A percentile compares a stretch with the other conserved stretches of the same genome.
phyloP scores from a whole-genome alignment of 306 rosid species.

The Fagus crenata region DNA sequence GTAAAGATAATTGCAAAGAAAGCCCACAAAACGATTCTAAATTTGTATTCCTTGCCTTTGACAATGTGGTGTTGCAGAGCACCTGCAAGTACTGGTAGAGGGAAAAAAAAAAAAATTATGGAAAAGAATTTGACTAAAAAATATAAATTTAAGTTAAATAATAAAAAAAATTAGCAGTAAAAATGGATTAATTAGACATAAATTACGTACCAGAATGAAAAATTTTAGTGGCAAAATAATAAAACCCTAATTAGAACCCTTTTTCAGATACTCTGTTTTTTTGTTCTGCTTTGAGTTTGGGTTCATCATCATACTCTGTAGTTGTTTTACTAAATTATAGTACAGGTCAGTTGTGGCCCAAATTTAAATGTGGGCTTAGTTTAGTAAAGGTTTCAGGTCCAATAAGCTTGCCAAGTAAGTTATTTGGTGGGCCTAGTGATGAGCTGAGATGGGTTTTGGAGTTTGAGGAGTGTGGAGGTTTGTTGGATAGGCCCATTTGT shows the following conservation, averaged over 20 bases:
- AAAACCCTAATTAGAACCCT: conserved; percentile 9
- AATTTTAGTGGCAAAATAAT: conserved; percentile 4
- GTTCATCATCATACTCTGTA: conserved; percentile 8
- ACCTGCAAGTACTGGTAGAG: conserved; percentile 8
- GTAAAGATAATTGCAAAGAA: not conserved
- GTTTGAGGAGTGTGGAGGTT: not conserved
- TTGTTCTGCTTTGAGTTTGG: not conserved
- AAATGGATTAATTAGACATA: not conserved
- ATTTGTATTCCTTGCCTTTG: conserved; percentile 9
- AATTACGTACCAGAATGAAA: conserved; percentile 12
- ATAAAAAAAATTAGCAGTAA: not conserved
- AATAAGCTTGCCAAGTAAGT: not conserved
- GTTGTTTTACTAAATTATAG: not conserved
- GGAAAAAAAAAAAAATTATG: not conserved
- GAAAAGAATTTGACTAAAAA: not conserved
- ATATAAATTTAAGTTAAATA: not conserved
- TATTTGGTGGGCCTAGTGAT: not conserved
- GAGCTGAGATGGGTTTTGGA: not conserved
- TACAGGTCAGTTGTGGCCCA: not conserved
- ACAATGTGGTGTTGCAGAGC: conserved; percentile 28
- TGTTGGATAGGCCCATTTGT: not conserved
- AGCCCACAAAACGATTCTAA: conserved; percentile 2
- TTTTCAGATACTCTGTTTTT: not conserved
- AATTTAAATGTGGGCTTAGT: not conserved
- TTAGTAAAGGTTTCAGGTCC: not conserved